These are phyloP conservation scores for Kwoniella pini DNA, from an alignment of 768 basidiomycete genomes.

Conservation along the genomic window DNA sequence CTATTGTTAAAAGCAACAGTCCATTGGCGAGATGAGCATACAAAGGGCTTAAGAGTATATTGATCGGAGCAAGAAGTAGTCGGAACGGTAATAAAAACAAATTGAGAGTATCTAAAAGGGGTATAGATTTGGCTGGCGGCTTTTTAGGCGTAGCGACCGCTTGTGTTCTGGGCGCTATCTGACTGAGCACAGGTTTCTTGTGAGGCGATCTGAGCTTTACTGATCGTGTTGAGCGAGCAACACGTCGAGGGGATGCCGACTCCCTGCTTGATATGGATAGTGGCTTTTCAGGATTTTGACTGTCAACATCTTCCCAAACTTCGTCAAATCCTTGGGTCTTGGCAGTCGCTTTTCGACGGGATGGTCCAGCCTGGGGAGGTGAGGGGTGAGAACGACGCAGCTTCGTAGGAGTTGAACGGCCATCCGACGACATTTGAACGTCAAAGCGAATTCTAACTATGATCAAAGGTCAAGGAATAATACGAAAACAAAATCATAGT, in stretches of 20 bases:
- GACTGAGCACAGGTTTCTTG: not conserved
- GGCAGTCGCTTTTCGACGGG: no score
- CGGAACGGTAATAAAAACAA: slow-evolving; percentile 18
- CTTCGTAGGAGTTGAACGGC: no score
- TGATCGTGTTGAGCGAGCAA: not conserved
- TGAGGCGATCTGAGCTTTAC: not conserved
- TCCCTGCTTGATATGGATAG: not conserved
- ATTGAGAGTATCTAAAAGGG: slow-evolving; percentile 9
- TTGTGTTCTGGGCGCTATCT: not conserved
- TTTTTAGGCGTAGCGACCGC: not conserved
- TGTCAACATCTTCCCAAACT: slow-evolving; percentile 2
- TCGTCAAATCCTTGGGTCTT: not conserved
- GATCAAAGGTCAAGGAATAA: no score
- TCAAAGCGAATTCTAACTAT: no score
- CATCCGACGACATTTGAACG: not conserved
- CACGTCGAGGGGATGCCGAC: not conserved
- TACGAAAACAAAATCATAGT: no score
- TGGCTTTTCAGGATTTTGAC: not conserved
- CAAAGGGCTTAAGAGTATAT: slow-evolving; percentile 24
- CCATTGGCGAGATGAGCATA: slow-evolving; percentile 18
- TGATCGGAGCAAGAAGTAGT: slow-evolving; percentile 17
- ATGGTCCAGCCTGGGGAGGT: slow-evolving; percentile 4
- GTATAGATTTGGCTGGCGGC: not conserved
- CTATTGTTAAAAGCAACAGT: not conserved
- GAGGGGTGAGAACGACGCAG: no score